A percentile compares a stretch with the other conserved stretches of the same genome.
These are phyloP conservation scores for Barbatosphaeria neglecta DNA, from an alignment of 495 filamentous ascomycete genomes.

Conservation along the genomic window DNA sequence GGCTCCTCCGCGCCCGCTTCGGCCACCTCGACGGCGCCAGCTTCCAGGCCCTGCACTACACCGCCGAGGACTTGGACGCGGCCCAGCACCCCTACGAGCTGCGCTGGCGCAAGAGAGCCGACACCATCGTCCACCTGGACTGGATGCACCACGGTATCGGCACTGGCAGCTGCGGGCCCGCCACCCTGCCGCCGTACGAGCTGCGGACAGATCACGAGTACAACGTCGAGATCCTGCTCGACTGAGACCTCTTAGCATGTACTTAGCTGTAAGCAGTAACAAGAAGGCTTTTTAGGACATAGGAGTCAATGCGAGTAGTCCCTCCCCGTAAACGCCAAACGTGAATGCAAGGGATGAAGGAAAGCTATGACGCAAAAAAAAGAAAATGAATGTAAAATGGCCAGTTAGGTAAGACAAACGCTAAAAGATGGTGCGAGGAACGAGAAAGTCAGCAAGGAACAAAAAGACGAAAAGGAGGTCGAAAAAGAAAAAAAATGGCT, in stretches of 20 bases:
- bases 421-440: neutral
- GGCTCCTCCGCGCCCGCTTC: conserved; percentile 25
- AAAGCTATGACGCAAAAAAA: neutral
- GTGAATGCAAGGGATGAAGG: too few species aligned
- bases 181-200: conserved; percentile 39
- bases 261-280: too few species aligned
- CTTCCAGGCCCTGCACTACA: conserved; percentile 45
- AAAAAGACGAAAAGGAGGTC: neutral
- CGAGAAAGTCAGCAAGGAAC: neutral
- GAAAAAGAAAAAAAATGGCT: neutral
- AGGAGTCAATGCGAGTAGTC: neutral
- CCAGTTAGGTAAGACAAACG: too few species aligned
- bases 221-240: conserved; percentile 34
- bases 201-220: conserved; percentile 31
- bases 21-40: conserved; percentile 28
- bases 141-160: conserved; percentile 45
- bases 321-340: too few species aligned
- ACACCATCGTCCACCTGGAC: conserved; percentile 49
- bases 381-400: neutral
- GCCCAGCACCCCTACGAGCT: conserved; percentile 52
- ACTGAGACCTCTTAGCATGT: too few species aligned
- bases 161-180: conserved; percentile 39
- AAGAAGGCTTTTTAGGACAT: neutral
- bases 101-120: conserved; percentile 25
- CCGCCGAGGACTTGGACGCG: conserved; percentile 39